Base-by-base conservation (phyloP, 208 protist species). In the Cochliopodium minus region DNA sequence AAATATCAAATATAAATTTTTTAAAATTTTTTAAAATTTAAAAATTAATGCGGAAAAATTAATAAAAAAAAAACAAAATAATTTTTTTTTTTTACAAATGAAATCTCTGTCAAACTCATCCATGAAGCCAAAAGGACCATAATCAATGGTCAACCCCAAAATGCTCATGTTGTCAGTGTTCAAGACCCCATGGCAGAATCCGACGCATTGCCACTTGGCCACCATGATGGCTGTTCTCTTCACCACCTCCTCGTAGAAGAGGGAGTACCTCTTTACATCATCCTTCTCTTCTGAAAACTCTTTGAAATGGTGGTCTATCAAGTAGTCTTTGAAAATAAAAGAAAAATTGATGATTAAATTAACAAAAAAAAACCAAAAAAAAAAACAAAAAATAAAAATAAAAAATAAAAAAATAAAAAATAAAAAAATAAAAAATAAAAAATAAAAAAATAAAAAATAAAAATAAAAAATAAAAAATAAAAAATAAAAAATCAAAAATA, bases 141-240 rank as follows among this genome's bases (percentile, higher is more conserved):
- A 79, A 61, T 79, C 76, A 26, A 82, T 71, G 10, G 76, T 79
- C 1, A 79, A 29, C 47, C 76, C 73, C 4, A 73, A 36, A 34
- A 77, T 63, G 29, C 33, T 55, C 63, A 79, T 67, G 58, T 82
- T 79, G 65, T 82, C 76, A 4, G 76, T 82, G 62, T 82, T 82
- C 22, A 82, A 39, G 0, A 82, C 73, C 1, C 76, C 76, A 59
- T 79, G 71, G 43, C 47, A 53, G 38, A 71, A 82, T 17, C 76
- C 76, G 1, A 76, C 55, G 13, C 25, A 30, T 56, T 75, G 65
- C 73, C 71, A 78, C 20, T 65, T 33, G 9, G 73, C 67, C 4
- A 61, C 61, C 9, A 72, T 48, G 34, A 66, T 28, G 0, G 69
- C 69, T 28, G 69, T 74, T 28, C 61, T 6, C 20, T 39, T 42